These are phyloP conservation scores for Gnaphalium uliginosum DNA, from an alignment of 129 eudicot genomes.

Conservation along the genomic window DNA sequence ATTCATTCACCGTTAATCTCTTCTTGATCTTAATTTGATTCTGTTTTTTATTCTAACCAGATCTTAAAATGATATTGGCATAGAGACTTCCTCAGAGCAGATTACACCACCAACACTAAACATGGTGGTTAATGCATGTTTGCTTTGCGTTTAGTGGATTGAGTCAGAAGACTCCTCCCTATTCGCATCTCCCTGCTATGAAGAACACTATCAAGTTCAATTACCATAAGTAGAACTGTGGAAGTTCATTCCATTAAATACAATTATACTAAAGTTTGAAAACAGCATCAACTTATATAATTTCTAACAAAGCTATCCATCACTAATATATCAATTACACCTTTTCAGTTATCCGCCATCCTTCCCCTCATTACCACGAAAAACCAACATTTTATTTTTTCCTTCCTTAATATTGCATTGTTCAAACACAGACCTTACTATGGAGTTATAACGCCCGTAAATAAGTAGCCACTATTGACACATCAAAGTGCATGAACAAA, in stretches of 20 bases:
- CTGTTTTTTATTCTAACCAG: slow-evolving; percentile 1
- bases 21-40: slow-evolving; percentile 3
- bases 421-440: no score
- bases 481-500: not conserved
- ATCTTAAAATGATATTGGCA: slow-evolving; percentile 12
- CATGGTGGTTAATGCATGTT: slow-evolving; percentile 1
- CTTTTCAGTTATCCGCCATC: not conserved
- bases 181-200: not conserved
- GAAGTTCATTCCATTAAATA: not conserved
- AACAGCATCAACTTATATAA: not conserved
- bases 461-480: no score
- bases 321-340: not conserved
- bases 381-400: no score
- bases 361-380: no score
- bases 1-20: not conserved
- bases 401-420: no score
- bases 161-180: not conserved
- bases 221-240: no score
- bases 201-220: not conserved
- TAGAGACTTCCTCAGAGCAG: not conserved
- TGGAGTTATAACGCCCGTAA: not conserved
- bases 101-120: not conserved
- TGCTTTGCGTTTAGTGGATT: not conserved
- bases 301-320: not conserved
- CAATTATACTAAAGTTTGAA: not conserved